Percentiles rank a stretch among this genome's conserved stretches.
Evolutionary conservation across 345 rosid genomes (phyloP).

Genomic region (Passiflora organensis): DNA sequence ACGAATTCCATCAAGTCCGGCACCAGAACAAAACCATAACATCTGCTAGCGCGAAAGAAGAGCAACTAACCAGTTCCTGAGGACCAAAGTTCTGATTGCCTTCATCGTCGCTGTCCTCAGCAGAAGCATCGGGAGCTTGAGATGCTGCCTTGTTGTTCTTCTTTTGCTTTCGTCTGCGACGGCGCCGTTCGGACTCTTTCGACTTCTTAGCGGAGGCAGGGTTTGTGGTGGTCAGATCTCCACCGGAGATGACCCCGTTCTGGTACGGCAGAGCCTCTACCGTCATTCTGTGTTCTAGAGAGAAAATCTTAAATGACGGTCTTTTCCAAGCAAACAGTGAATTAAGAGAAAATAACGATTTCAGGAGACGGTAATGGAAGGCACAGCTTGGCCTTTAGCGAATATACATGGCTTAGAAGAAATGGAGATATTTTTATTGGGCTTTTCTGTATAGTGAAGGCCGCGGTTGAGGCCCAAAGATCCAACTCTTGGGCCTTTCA

Average conservation of each 20-base stretch:
- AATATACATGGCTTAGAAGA: no score
- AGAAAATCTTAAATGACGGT: no score
- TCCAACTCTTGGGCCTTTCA: no score
- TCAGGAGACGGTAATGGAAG: no score
- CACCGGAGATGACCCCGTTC: conserved; percentile 42
- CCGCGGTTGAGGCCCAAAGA: no score
- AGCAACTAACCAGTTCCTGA: conserved; percentile 28
- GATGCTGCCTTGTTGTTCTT: conserved; percentile 51
- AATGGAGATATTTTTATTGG: no score
- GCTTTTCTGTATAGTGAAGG: no score
- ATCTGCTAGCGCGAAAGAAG: neutral
- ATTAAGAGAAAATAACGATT: no score
- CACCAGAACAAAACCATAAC: neutral
- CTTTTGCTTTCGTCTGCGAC: conserved; percentile 98
- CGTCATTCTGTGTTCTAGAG: conserved; percentile 29
- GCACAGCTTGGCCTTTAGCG: no score
- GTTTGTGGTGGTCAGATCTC: conserved; percentile 38
- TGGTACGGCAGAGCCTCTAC: conserved; percentile 42
- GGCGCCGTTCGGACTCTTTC: conserved; percentile 84
- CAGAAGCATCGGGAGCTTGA: conserved; percentile 6
- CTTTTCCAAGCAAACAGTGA: no score
- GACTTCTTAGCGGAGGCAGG: conserved; percentile 48
- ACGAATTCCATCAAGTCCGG: neutral
- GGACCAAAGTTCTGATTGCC: conserved; percentile 50
- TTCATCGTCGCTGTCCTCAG: conserved; percentile 24